A percentile compares a stretch with the other conserved stretches of the same genome.
These are phyloP conservation scores for Parmales sp. DNA, from an alignment of 108 stramenopile species.

Conservation along the genomic window DNA sequence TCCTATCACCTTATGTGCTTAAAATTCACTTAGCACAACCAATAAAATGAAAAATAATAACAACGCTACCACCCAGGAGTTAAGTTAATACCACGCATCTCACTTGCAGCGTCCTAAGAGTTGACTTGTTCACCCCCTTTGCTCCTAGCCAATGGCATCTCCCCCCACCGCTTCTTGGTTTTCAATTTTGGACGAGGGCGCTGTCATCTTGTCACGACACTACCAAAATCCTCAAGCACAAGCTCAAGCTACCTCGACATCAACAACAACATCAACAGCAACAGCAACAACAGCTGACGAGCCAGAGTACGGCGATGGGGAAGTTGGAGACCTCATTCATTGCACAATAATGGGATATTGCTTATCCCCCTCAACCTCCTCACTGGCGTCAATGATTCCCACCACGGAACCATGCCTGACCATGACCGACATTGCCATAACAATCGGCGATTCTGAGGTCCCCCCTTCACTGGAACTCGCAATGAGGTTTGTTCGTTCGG, in stretches of 20 bases:
- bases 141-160: too few species aligned
- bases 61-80: conserved; percentile 11
- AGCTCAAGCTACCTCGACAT: background rate
- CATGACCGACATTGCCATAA: too few species aligned
- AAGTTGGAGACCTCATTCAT: too few species aligned
- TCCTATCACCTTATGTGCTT: background rate
- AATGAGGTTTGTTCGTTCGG: too few species aligned
- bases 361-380: too few species aligned
- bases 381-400: too few species aligned
- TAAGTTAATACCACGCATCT: background rate
- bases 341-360: too few species aligned
- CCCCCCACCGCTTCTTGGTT: too few species aligned
- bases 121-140: conserved; percentile 17
- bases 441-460: too few species aligned
- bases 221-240: background rate
- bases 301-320: background rate
- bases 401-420: too few species aligned
- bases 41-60: background rate
- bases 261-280: conserved; percentile 14
- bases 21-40: background rate
- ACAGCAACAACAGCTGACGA: conserved; percentile 14
- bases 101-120: background rate
- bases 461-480: too few species aligned
- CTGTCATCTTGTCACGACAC: background rate
- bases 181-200: background rate